phyloP scores from a whole-genome alignment of 2,329 filamentous ascomycete species.

The Talaromyces marneffei region DNA sequence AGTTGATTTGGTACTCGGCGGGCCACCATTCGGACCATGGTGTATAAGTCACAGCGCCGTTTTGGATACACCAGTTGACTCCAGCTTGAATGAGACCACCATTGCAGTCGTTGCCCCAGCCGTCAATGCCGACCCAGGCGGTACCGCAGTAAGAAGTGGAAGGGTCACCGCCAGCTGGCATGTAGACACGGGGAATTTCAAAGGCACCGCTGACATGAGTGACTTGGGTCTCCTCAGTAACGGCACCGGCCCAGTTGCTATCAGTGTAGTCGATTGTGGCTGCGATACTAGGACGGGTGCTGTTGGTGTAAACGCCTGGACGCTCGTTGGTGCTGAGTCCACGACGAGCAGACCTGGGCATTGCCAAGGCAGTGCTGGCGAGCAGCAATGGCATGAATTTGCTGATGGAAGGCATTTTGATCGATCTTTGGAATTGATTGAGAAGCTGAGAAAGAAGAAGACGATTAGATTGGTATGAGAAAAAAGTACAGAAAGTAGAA shows the following conservation, averaged over 20 bases:
- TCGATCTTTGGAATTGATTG: background rate
- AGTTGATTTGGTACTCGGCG: constrained; percentile 4
- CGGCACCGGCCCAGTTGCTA: constrained; percentile 10
- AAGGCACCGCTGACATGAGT: constrained; percentile 9
- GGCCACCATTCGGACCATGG: constrained; percentile 13
- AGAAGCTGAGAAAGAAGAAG: no score
- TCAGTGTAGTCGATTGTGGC: constrained; percentile 5
- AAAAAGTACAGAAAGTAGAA: background rate
- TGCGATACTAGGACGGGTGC: background rate
- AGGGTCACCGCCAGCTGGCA: constrained; percentile 8
- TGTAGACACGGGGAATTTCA: background rate
- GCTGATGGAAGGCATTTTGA: constrained; percentile 4
- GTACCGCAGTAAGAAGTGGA: constrained; percentile 8
- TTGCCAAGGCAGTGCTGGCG: background rate
- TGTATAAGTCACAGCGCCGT: background rate
- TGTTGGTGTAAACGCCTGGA: constrained; percentile 7
- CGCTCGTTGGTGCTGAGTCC: constrained; percentile 1
- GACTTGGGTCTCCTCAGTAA: constrained; percentile 8
- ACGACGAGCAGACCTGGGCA: background rate
- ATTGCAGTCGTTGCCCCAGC: constrained; percentile 6
- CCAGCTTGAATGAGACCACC: constrained; percentile 12
- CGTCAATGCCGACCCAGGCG: constrained; percentile 13
- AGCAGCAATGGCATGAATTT: constrained; percentile 9
- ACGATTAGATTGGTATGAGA: background rate
- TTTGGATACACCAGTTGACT: constrained; percentile 11